A percentile compares a stretch with the other conserved stretches of the same genome.
Evolutionary conservation across 768 basidiomycete genomes (phyloP).

Genomic region (Phanerochaete carnosa): DNA sequence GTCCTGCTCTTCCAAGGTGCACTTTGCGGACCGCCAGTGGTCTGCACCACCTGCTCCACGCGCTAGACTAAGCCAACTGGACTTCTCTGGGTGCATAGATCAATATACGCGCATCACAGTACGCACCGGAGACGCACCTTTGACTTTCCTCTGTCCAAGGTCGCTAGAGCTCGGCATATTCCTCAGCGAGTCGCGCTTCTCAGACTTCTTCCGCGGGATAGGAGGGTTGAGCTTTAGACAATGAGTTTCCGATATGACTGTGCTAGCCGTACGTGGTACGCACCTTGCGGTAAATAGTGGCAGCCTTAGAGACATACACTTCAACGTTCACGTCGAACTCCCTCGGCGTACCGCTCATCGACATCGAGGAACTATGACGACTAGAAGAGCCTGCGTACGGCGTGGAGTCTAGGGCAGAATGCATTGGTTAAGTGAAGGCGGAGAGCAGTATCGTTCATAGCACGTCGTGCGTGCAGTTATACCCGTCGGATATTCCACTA

Average conservation of each 20-base stretch:
- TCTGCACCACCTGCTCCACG: conserved; percentile 48
- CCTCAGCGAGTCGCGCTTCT: conserved; percentile 45
- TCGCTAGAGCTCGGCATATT: conserved; percentile 23
- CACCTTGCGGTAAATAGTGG: conserved; percentile 56
- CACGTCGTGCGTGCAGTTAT: neutral
- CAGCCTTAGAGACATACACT: conserved; percentile 56
- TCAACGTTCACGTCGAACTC: conserved; percentile 65
- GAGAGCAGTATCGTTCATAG: neutral
- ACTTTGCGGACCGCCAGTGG: conserved; percentile 72
- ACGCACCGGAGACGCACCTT: conserved; percentile 40
- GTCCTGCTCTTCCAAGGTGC: conserved; percentile 66
- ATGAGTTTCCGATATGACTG: neutral
- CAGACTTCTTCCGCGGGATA: conserved; percentile 48
- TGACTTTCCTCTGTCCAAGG: conserved; percentile 49
- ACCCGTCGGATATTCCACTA: neutral
- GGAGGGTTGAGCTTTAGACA: conserved; percentile 33
- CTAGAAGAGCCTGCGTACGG: neutral
- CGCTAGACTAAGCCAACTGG: conserved; percentile 65
- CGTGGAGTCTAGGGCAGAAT: neutral
- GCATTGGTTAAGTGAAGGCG: neutral
- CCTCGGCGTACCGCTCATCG: neutral
- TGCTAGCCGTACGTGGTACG: conserved; percentile 10
- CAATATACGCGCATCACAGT: neutral
- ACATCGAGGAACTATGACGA: neutral
- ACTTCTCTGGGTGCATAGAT: conserved; percentile 48